A percentile compares a stretch with the other conserved stretches of the same genome.
Evolutionary conservation across 2,329 filamentous ascomycete species (phyloP).

Genomic region (Periconia digitata): DNA sequence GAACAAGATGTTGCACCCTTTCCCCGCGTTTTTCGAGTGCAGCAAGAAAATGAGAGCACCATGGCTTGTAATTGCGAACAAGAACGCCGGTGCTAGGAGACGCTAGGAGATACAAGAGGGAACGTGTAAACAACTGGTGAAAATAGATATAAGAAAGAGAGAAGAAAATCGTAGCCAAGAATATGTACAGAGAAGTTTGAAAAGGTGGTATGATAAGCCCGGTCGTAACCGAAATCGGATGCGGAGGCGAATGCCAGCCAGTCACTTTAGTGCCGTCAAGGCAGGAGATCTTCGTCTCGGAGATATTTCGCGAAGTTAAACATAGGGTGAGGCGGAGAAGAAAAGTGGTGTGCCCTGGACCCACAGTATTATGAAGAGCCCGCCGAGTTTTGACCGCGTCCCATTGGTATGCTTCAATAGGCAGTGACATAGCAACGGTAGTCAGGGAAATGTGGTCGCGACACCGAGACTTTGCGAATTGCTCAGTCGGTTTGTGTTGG

Average conservation of each 20-base stretch:
- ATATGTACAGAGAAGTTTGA: constrained; percentile 8
- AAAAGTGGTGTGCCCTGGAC: not conserved
- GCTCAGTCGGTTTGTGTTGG: not conserved
- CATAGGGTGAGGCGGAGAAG: not conserved
- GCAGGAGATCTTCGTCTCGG: not conserved
- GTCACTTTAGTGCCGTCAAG: not conserved
- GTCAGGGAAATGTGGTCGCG: not conserved
- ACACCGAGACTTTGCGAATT: not conserved
- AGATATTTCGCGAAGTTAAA: not conserved
- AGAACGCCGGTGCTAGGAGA: constrained; percentile 1
- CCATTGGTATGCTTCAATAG: not conserved
- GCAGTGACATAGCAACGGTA: not conserved
- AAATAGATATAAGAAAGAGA: not conserved
- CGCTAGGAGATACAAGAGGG: constrained; percentile 10
- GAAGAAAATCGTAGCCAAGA: not conserved
- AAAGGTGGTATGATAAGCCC: not conserved
- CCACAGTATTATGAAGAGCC: constrained; percentile 2
- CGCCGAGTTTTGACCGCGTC: constrained; percentile 9
- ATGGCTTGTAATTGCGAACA: too few relatives aligned
- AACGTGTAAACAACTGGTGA: constrained; percentile 3
- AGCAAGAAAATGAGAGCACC: too few relatives aligned
- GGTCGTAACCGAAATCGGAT: not conserved
- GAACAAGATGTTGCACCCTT: too few relatives aligned
- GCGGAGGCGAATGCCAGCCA: not conserved
- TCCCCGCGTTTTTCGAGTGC: too few relatives aligned